Evolutionary conservation across 139 green algal species (phyloP).

Genomic region (Eudorina sp.): DNA sequence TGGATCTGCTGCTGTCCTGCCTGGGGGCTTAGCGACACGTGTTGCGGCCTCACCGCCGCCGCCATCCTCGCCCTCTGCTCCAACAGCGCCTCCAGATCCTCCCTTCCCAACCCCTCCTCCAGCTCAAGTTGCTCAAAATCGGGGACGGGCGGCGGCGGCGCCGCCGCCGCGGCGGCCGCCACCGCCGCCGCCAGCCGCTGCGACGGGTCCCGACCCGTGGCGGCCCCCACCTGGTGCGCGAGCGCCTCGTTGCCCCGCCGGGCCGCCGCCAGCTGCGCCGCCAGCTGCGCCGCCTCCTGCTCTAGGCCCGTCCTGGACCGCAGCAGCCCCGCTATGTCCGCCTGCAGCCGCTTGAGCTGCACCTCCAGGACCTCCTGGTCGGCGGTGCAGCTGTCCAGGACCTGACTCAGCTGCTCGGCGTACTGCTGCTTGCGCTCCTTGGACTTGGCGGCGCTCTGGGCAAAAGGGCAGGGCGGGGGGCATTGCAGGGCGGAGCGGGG

Average conservation of each 20-base stretch:
- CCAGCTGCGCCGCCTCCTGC: neutral
- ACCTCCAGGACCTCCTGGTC: neutral
- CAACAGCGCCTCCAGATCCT: neutral
- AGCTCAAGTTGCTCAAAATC: neutral
- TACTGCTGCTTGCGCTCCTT: slow-evolving; percentile 71
- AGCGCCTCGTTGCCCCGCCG: neutral
- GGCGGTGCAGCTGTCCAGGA: neutral
- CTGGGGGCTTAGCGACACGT: too few species aligned
- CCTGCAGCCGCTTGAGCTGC: slow-evolving; percentile 15
- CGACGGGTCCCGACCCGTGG: neutral
- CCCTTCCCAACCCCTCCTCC: slow-evolving; percentile 12
- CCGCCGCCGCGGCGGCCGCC: too few species aligned
- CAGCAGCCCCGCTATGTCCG: neutral
- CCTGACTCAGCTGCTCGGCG: slow-evolving; percentile 64
- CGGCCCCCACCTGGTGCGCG: slow-evolving; percentile 1
- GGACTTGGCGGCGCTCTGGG: slow-evolving; percentile 65
- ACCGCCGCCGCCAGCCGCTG: neutral
- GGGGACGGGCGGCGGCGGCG: neutral
- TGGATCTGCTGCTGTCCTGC: neutral
- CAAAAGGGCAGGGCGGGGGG: too few species aligned
- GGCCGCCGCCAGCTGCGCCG: neutral
- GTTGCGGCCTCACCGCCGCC: too few species aligned
- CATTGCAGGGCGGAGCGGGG: too few species aligned
- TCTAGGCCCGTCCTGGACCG: neutral
- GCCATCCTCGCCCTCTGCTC: too few species aligned